Evolutionary conservation across 257 asterid species (phyloP).

Genomic region (Galeopsis tetrahit): DNA sequence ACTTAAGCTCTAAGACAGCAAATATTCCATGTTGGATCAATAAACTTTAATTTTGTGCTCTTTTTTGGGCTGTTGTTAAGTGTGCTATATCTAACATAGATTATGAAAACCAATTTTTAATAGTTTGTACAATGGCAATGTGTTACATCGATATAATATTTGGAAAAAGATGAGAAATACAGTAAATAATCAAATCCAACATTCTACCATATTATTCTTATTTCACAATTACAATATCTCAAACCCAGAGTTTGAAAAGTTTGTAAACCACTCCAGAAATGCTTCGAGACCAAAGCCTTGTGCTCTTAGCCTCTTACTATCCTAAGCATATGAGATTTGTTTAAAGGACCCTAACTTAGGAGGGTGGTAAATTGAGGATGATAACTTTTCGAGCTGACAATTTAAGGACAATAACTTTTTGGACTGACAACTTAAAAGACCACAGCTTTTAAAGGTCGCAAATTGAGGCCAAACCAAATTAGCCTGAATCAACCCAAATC

Average conservation of each 20-base stretch:
- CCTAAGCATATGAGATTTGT: no score
- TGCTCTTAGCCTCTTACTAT: background rate
- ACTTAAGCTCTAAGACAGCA: no score
- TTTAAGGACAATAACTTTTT: no score
- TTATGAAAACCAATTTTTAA: background rate
- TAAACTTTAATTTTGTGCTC: background rate
- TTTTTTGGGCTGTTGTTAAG: background rate
- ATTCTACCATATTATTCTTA: conserved; percentile 16
- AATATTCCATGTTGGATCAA: background rate
- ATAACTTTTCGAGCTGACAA: no score
- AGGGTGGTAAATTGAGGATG: no score
- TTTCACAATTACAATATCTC: background rate
- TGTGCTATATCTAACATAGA: background rate
- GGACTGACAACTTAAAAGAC: no score
- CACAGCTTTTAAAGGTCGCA: no score
- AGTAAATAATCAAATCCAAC: background rate
- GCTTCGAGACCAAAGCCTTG: background rate
- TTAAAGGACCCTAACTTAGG: no score
- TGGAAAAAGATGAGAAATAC: background rate
- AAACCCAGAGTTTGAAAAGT: background rate
- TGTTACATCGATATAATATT: background rate
- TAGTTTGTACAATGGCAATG: background rate
- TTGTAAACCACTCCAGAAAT: background rate
- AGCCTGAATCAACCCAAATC: no score
- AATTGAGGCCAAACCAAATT: no score